A percentile compares a stretch with the other conserved stretches of the same genome.
Conservation (phyloP, 345 rosid species). For the Pistacia atlantica region DNA sequence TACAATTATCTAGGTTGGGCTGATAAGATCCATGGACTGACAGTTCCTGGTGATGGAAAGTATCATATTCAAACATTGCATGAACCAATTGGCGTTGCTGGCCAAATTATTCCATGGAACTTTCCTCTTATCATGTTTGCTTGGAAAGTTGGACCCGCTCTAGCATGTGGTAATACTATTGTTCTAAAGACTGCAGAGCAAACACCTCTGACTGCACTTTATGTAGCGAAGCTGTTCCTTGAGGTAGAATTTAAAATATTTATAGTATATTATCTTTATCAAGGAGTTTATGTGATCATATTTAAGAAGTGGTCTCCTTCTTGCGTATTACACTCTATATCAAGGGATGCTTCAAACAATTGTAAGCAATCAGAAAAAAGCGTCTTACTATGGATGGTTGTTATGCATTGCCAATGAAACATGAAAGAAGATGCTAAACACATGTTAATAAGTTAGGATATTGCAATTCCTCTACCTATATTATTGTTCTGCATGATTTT, state of each 20-base stretch:
- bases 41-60: slow-evolving; percentile 62
- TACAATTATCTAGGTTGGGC: slow-evolving; percentile 54
- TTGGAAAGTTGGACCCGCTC: slow-evolving; percentile 72
- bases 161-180: slow-evolving; percentile 63
- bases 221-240: slow-evolving; percentile 54
- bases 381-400: neutral
- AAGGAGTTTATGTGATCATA: slow-evolving; percentile 6
- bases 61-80: slow-evolving; percentile 64
- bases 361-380: neutral
- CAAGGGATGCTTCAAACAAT: slow-evolving; percentile 1
- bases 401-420: neutral
- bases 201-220: slow-evolving; percentile 64
- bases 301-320: neutral
- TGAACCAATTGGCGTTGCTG: slow-evolving; percentile 69
- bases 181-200: slow-evolving; percentile 68
- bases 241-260: slow-evolving; percentile 42
- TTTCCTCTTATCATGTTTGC: slow-evolving; percentile 66
- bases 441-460: neutral
- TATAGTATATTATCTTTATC: neutral
- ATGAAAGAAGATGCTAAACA: neutral
- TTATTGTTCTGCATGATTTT: neutral
- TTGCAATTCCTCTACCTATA: neutral
- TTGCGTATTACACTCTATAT: slow-evolving; percentile 3
- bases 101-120: slow-evolving; percentile 72
- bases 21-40: slow-evolving; percentile 64